Base-by-base conservation (phyloP, 2,329 filamentous ascomycete genomes). In the Metarhizium humberi region DNA sequence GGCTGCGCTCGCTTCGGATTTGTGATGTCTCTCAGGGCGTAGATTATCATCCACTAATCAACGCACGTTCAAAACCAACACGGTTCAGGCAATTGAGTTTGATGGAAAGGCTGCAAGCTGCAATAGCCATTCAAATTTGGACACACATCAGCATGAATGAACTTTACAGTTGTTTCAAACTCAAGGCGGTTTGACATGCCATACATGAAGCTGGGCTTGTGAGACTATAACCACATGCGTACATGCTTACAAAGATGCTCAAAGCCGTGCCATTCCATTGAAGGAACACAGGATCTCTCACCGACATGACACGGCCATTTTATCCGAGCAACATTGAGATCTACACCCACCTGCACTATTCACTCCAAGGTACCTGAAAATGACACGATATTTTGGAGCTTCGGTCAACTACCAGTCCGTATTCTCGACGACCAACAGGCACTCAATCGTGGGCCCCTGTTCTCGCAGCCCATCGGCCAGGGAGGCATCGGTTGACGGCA, bases 271-370 rank as follows among this genome's bases (percentile, higher is more conserved):
- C n/a, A 20, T 45, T 14, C 5, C 10, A n/a, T 16, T 45, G 13
- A 13, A 38, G 42, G 45, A 34, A 32, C 43, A 56, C 48, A 50
- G 38, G 29, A 29, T 57, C 50, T 57, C 52, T 54, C 49, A 54
- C 55, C 55, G 55, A 57, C 14, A 52, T 57, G 32, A 29, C 45
- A 54, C 52, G 32, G 32, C 18, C 10, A 56, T 51, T 20, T 45
- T 45, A 20, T 20, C 42, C n/a, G 42, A 45, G 38, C 38, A 40
- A 40, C 13, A 40, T 16, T 7, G 38, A 40, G 38, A 40, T 16
- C 38, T 40, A 45, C 42, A 5, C n/a, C 16, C 18, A 25, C 16
- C 3, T 45, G 16, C n/a, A 6, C 16, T 16, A 20, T 18, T 16
- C 2, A 11, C n/a, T 13, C 18, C n/a, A 7, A 13, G n/a, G 10